These are phyloP conservation scores for Russula olivacea DNA, from an alignment of 768 basidiomycete genomes.

Conservation along the genomic window DNA sequence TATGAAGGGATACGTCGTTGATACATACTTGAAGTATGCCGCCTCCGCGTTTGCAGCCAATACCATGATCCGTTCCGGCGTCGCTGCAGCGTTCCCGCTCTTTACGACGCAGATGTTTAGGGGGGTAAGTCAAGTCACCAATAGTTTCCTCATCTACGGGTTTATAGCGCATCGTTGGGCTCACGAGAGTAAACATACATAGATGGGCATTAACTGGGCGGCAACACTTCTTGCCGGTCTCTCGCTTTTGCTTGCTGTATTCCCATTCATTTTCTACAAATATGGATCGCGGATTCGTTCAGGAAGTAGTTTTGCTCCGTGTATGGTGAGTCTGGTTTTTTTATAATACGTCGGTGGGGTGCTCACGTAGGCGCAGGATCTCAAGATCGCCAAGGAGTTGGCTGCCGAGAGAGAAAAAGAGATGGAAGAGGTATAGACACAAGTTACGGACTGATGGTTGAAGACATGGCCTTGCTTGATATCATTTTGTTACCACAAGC, in stretches of 20 bases:
- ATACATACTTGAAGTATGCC: conserved; percentile 44
- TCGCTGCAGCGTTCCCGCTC: conserved; percentile 56
- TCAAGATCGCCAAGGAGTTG: not conserved
- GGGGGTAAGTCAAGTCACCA: conserved; percentile 29
- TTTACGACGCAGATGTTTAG: conserved; percentile 63
- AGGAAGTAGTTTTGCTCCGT: not conserved
- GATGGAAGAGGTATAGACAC: not conserved
- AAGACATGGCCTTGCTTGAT: not conserved
- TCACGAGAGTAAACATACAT: not conserved
- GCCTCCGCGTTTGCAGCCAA: conserved; percentile 61
- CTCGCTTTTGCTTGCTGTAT: not conserved
- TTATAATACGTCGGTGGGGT: not conserved
- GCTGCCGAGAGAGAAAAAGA: not conserved
- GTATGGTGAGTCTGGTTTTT: not conserved
- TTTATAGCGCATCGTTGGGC: not conserved
- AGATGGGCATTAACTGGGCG: not conserved
- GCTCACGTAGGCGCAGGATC: not conserved
- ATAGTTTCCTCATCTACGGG: not conserved
- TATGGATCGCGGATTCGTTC: not conserved
- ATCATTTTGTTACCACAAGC: not conserved
- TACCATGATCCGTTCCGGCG: conserved; percentile 50
- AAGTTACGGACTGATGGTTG: not conserved
- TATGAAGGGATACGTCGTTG: conserved; percentile 48
- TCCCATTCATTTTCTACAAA: not conserved
- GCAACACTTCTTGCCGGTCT: not conserved